Evolutionary conservation across 2,329 filamentous ascomycete species (phyloP).

Genomic region (Venturia nashicola): DNA sequence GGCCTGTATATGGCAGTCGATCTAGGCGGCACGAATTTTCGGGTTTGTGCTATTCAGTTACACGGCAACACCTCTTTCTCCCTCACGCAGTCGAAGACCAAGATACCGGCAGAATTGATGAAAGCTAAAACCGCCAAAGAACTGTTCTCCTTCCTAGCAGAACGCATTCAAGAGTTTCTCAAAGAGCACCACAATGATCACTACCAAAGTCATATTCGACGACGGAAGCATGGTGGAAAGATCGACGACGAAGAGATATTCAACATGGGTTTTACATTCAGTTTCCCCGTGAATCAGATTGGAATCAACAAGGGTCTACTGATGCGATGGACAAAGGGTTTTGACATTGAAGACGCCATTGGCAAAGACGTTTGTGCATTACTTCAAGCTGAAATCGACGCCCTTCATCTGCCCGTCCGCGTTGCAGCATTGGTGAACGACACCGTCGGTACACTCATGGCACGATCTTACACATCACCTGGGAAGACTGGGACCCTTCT

Average conservation of each 20-base stretch:
- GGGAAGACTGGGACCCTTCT: constrained; percentile 76
- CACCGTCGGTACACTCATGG: constrained; percentile 95
- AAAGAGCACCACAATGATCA: constrained; percentile 78
- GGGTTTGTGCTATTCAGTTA: constrained; percentile 87
- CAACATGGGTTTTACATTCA: constrained; percentile 96
- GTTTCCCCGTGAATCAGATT: constrained; percentile 86
- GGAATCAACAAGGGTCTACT: constrained; percentile 92
- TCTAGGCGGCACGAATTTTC: constrained; percentile 96
- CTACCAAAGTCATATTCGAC: constrained; percentile 58
- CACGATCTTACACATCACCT: constrained; percentile 85
- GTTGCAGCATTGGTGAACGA: constrained; percentile 97
- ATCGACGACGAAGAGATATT: constrained; percentile 67
- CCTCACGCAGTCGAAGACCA: constrained; percentile 82
- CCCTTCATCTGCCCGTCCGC: constrained; percentile 72
- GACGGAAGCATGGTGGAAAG: constrained; percentile 34
- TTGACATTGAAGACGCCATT: constrained; percentile 87
- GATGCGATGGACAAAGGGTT: constrained; percentile 97
- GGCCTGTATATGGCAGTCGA: constrained; percentile 94
- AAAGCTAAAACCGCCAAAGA: constrained; percentile 72
- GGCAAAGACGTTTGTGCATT: constrained; percentile 90
- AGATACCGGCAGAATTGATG: constrained; percentile 86
- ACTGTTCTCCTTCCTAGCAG: constrained; percentile 84
- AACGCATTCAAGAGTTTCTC: constrained; percentile 83
- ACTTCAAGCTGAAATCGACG: constrained; percentile 81
- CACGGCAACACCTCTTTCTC: constrained; percentile 94